Percentiles rank a stretch among this genome's conserved stretches.
Conservation (phyloP, 257 asterid species). For the Leonotis leonurus region DNA sequence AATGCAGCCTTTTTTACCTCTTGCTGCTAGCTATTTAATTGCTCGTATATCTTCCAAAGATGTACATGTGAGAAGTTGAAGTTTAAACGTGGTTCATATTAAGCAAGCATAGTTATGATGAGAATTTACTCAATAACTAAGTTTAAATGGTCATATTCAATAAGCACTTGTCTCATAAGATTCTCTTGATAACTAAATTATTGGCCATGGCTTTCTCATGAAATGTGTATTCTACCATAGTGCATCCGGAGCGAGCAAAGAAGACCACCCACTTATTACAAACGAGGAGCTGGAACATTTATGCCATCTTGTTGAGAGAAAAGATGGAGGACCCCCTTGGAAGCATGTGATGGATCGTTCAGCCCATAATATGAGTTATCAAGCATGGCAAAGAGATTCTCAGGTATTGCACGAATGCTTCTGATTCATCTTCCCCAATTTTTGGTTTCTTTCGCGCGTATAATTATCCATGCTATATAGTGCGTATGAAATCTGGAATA, state of each 20-base stretch:
- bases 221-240: constrained; percentile 23
- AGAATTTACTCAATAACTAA: no score
- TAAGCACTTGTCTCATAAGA: background rate
- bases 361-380: constrained; percentile 60
- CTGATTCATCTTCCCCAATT: background rate
- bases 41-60: background rate
- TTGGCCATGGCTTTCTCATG: constrained; percentile 8
- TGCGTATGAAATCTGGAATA: background rate
- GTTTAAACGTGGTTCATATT: background rate
- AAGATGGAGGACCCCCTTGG: constrained; percentile 88
- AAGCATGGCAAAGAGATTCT: constrained; percentile 91
- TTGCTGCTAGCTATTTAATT: background rate
- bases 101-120: no score
- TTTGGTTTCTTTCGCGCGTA: background rate
- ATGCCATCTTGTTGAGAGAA: constrained; percentile 72
- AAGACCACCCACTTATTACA: constrained; percentile 27
- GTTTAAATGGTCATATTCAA: background rate
- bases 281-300: constrained; percentile 59
- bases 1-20: background rate
- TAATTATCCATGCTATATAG: background rate
- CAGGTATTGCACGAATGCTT: constrained; percentile 42
- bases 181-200: background rate
- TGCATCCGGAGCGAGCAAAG: constrained; percentile 31
- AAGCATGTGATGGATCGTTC: constrained; percentile 87
- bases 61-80: background rate